Conservation (phyloP, 2,329 filamentous ascomycete genomes). For the Penicillium sp. region DNA sequence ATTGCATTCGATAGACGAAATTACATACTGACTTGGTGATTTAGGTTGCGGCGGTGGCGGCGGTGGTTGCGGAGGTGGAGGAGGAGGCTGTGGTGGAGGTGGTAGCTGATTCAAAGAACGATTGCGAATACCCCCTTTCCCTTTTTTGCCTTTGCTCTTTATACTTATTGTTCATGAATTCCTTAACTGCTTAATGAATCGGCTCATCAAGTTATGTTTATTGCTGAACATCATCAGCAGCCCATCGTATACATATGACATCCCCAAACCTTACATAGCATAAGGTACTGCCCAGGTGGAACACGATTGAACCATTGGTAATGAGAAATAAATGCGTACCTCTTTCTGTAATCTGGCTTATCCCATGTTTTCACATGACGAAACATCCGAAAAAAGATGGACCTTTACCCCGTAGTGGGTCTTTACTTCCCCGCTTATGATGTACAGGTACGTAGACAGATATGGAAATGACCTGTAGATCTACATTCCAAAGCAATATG, state of each 20-base stretch:
- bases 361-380: not conserved
- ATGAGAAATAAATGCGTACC: no score
- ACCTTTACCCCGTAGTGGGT: not conserved
- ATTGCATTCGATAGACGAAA: not conserved
- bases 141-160: not conserved
- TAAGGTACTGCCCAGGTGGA: no score
- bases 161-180: not conserved
- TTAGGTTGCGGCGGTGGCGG: not conserved
- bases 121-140: not conserved
- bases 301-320: not conserved
- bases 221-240: not conserved
- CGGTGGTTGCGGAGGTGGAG: not conserved
- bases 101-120: not conserved
- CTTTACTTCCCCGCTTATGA: not conserved
- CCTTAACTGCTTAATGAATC: not conserved
- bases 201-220: not conserved
- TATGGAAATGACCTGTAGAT: not conserved
- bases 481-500: not conserved
- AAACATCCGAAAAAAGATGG: not conserved
- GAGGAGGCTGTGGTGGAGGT: constrained; percentile 3
- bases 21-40: not conserved
- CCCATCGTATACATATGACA: not conserved
- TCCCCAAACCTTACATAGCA: not conserved
- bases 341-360: not conserved
- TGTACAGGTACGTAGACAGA: not conserved